Evolutionary conservation across 1,284 basidiomycete species (phyloP).

Genomic region (Tilletia indica): DNA sequence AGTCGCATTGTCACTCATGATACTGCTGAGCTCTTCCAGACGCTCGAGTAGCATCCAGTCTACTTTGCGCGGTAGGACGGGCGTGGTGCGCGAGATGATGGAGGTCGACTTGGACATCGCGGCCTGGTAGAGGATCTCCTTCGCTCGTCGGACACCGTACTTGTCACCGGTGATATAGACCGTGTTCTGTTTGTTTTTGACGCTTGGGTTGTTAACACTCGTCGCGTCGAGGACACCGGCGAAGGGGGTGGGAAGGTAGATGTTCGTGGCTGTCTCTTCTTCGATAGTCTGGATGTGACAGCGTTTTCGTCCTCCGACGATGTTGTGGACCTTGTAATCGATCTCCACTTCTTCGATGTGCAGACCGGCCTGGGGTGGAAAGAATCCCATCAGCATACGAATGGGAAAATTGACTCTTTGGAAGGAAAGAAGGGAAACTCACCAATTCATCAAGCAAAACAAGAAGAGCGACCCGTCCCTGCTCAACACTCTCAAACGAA

Average conservation of each 20-base stretch:
- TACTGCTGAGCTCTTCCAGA: constrained; percentile 79
- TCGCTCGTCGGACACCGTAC: constrained; percentile 88
- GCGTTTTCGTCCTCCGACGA: constrained; percentile 87
- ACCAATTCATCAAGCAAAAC: constrained; percentile 82
- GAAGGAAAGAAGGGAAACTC: constrained; percentile 14
- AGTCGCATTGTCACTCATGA: constrained; percentile 95
- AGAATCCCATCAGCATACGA: constrained; percentile 22
- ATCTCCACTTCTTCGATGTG: constrained; percentile 89
- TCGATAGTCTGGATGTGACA: constrained; percentile 84
- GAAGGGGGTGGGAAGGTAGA: constrained; percentile 87
- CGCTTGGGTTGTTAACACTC: constrained; percentile 59
- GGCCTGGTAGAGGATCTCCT: constrained; percentile 89
- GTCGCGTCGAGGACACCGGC: constrained; percentile 68
- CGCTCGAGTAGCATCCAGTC: constrained; percentile 97
- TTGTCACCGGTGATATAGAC: constrained; percentile 98
- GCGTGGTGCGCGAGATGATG: constrained; percentile 86
- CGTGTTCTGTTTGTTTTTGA: constrained; percentile 65
- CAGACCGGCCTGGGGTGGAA: constrained; percentile 57
- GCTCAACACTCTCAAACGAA: constrained; percentile 78
- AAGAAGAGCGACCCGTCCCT: constrained; percentile 82
- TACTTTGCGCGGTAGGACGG: constrained; percentile 89
- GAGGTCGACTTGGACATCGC: constrained; percentile 86
- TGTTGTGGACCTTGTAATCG: constrained; percentile 89
- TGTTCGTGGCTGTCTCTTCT: constrained; percentile 94
- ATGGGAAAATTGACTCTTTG: not conserved